These are phyloP conservation scores for Tuber calosporum DNA, from an alignment of 495 filamentous ascomycete species.

Conservation along the genomic window DNA sequence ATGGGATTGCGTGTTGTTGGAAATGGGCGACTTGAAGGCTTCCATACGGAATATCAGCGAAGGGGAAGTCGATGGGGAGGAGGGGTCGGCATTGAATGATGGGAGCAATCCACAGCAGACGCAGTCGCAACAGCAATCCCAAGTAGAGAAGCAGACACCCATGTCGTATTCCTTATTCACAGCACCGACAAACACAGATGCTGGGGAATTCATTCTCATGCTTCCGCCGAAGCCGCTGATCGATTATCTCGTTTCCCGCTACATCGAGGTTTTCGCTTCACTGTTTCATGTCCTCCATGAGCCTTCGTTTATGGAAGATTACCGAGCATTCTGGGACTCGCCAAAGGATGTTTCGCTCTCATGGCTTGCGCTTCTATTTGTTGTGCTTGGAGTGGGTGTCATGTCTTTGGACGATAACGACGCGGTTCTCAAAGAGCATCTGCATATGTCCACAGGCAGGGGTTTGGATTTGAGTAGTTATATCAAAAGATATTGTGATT, in stretches of 20 bases:
- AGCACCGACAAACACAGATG: not conserved
- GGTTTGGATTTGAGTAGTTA: conserved; percentile 3
- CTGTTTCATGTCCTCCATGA: conserved; percentile 3
- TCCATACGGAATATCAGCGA: conserved; percentile 3
- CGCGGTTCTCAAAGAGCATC: not conserved
- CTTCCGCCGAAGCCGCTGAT: not conserved
- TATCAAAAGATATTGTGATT: conserved; percentile 2
- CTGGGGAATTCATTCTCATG: conserved; percentile 3
- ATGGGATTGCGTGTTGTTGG: conserved; percentile 4
- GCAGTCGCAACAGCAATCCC: not conserved
- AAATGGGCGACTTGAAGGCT: conserved; percentile 2
- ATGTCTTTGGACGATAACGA: conserved; percentile 1
- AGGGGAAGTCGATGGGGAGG: not conserved
- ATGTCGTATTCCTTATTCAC: not conserved
- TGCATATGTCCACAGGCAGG: not conserved
- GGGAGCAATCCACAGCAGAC: not conserved
- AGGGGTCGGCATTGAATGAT: not conserved
- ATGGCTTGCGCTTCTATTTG: conserved; percentile 2
- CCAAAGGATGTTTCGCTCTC: conserved; percentile 4
- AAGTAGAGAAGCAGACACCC: conserved; percentile 4
- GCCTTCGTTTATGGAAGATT: conserved; percentile 4
- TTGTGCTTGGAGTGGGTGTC: not conserved
- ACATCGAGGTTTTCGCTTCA: not conserved
- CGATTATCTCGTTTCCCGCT: conserved; percentile 4
- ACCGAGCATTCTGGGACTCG: not conserved